Conservation (phyloP, 2,329 filamentous ascomycete species). For the Trichoderma semiorbis region DNA sequence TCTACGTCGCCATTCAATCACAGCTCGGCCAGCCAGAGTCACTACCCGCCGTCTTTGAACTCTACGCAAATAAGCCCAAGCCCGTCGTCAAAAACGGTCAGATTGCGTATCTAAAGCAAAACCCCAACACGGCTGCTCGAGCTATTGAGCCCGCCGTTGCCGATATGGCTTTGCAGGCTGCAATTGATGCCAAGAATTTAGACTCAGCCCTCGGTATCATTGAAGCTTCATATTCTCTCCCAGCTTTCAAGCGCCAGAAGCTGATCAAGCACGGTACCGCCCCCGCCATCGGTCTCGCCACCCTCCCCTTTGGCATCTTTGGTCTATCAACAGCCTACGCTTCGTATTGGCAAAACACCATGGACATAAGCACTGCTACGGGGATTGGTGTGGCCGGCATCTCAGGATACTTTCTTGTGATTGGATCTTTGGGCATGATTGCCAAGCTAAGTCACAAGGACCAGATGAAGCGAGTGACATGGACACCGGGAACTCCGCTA, state of each 20-base stretch:
- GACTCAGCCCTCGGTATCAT: slow-evolving; percentile 73
- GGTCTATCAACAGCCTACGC: slow-evolving; percentile 57
- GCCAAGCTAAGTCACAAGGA: slow-evolving; percentile 86
- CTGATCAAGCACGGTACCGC: slow-evolving; percentile 61
- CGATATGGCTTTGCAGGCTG: slow-evolving; percentile 70
- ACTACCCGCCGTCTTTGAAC: slow-evolving; percentile 72
- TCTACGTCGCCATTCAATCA: slow-evolving; percentile 75
- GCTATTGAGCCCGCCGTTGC: slow-evolving; percentile 71
- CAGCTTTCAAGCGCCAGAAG: slow-evolving; percentile 65
- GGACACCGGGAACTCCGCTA: slow-evolving; percentile 77
- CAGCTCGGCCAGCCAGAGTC: slow-evolving; percentile 69
- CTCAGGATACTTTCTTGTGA: slow-evolving; percentile 77
- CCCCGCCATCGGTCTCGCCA: slow-evolving; percentile 53
- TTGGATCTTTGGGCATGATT: slow-evolving; percentile 76
- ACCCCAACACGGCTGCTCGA: slow-evolving; percentile 65
- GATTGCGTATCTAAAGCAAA: slow-evolving; percentile 58
- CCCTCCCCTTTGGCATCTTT: slow-evolving; percentile 67
- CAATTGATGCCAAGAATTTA: slow-evolving; percentile 76
- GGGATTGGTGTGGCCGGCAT: slow-evolving; percentile 76
- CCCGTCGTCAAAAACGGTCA: slow-evolving; percentile 59
- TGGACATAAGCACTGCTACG: slow-evolving; percentile 72
- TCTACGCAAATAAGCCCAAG: slow-evolving; percentile 80
- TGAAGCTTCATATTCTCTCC: slow-evolving; percentile 63
- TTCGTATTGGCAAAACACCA: slow-evolving; percentile 56
- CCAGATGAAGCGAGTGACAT: slow-evolving; percentile 91